Conservation (phyloP, 169 alveolate genomes). For the Plasmodium ovale region DNA sequence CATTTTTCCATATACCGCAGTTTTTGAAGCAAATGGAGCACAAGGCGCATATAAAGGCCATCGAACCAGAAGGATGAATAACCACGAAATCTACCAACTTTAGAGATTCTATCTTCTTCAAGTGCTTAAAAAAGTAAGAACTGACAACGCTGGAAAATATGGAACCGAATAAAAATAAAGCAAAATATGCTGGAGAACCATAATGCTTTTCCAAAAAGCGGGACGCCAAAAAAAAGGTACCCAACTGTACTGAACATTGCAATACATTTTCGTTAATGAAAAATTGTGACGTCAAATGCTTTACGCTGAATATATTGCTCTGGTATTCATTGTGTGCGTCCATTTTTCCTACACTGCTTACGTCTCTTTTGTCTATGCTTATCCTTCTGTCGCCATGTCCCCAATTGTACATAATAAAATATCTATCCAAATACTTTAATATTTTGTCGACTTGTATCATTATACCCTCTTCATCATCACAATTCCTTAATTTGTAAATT, state of each 20-base stretch:
- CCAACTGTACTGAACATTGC: slow-evolving; percentile 52
- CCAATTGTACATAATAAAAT: slow-evolving; percentile 41
- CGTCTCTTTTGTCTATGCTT: background rate
- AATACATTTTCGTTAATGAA: slow-evolving; percentile 46
- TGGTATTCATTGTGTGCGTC: no score
- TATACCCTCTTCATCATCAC: slow-evolving; percentile 31
- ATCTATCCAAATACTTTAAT: slow-evolving; percentile 42
- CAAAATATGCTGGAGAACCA: slow-evolving; percentile 48
- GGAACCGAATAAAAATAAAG: slow-evolving; percentile 55
- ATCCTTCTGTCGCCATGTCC: background rate
- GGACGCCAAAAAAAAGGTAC: slow-evolving; percentile 65
- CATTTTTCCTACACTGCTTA: no score
- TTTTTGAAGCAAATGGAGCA: slow-evolving; percentile 71
- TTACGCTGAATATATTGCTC: slow-evolving; percentile 13
- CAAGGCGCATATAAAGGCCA: slow-evolving; percentile 70
- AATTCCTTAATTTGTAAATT: slow-evolving; percentile 46
- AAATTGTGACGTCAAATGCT: slow-evolving; percentile 62
- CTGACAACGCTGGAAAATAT: slow-evolving; percentile 36
- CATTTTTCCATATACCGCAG: slow-evolving; percentile 54
- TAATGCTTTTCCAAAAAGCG: slow-evolving; percentile 58
- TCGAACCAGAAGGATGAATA: slow-evolving; percentile 73
- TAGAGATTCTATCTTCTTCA: slow-evolving; percentile 34
- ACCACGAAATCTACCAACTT: slow-evolving; percentile 30
- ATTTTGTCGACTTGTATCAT: slow-evolving; percentile 29
- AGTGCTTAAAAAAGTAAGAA: slow-evolving; percentile 17